Evolutionary conservation across 2,329 filamentous ascomycete genomes (phyloP), one percentile per base, ranked within the genome.

Genomic region (Alternaria sp.): DNA sequence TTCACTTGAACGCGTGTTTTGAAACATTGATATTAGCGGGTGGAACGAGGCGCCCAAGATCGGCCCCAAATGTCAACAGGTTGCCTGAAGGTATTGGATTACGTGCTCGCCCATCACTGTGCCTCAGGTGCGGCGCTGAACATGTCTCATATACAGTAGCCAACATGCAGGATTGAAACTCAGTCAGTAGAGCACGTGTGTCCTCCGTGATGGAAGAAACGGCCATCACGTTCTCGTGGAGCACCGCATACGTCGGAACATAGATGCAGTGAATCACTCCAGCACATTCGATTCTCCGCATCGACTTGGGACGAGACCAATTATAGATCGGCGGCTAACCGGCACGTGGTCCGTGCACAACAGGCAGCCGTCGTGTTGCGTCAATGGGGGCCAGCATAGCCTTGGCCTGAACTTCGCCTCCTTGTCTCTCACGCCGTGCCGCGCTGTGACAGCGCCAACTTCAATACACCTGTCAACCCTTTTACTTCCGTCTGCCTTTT

Each of bases 261-360:
- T 43, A 10, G 36, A 30, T 49, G 28, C 5, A 49, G 15, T 21
- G 23, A 47, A 23, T 13, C 13, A 40, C 13, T 44, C 28, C 21
- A 25, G 26, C 61, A 49, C 32, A 19, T 56, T 28, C 45, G 26
- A 26, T 49, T 26, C 40, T 50, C 32, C 12, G 19, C n/a, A 44
- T 55, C 36, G 5, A 54, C 45, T 46, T 62, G 58, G 58, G 58
- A 59, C 54, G 30, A 32, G 46, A 49, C 68, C 69, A 72, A 68
- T 68, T 54, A 71, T 69, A 68, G 68, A 44, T 45, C 46, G 11
- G 47, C 50, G 51, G 64, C 67, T 65, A 71, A 61, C 51, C 65
- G 51, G 21, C 8, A 56, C 28, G 9, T 57, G 63, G 57, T 19
- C 54, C 19, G 56, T 62, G 57, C 53, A 45, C 23, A 45, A 44